Evolutionary conservation across 2,329 filamentous ascomycete genomes (phyloP).

Genomic region (Kalmusia sp.): DNA sequence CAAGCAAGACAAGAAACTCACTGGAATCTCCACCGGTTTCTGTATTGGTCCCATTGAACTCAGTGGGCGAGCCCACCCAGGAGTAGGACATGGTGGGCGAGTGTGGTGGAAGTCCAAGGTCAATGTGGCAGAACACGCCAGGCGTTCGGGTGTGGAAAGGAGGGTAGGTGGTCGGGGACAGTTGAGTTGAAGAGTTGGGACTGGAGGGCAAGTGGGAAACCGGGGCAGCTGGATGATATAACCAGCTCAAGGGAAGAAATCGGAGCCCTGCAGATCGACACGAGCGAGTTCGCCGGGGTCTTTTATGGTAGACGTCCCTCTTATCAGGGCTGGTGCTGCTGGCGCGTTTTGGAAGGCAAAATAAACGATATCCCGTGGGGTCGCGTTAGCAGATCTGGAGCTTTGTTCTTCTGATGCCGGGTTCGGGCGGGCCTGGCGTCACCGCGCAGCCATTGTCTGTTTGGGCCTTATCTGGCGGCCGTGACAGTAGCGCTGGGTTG

Average conservation of each 20-base stretch:
- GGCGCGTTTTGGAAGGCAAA: slow-evolving; percentile 40
- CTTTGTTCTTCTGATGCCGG: slow-evolving; percentile 41
- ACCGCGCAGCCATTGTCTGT: slow-evolving; percentile 30
- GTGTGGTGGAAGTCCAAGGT: slow-evolving; percentile 1
- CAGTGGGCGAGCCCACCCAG: slow-evolving; percentile 53
- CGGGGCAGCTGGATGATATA: slow-evolving; percentile 42
- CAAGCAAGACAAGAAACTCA: slow-evolving; percentile 56
- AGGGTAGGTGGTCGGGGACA: slow-evolving; percentile 19
- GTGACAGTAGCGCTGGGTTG: slow-evolving; percentile 4
- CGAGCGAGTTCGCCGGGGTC: slow-evolving; percentile 36
- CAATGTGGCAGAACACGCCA: not conserved
- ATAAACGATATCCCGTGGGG: slow-evolving; percentile 48
- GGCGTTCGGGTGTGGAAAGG: slow-evolving; percentile 10
- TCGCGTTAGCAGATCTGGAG: slow-evolving; percentile 39
- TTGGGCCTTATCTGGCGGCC: slow-evolving; percentile 28
- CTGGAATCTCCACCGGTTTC: slow-evolving; percentile 78
- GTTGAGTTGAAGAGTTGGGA: slow-evolving; percentile 17
- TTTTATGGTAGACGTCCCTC: slow-evolving; percentile 44
- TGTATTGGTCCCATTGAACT: slow-evolving; percentile 62
- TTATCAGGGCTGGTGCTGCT: slow-evolving; percentile 47
- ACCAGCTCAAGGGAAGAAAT: slow-evolving; percentile 32
- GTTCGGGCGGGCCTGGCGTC: slow-evolving; percentile 34
- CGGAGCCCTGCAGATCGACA: slow-evolving; percentile 39
- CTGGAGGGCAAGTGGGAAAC: slow-evolving; percentile 19
- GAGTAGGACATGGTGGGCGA: slow-evolving; percentile 55